Evolutionary conservation across 176 grass and related monocot species (phyloP).

Genomic region (Elymus sibiricus): DNA sequence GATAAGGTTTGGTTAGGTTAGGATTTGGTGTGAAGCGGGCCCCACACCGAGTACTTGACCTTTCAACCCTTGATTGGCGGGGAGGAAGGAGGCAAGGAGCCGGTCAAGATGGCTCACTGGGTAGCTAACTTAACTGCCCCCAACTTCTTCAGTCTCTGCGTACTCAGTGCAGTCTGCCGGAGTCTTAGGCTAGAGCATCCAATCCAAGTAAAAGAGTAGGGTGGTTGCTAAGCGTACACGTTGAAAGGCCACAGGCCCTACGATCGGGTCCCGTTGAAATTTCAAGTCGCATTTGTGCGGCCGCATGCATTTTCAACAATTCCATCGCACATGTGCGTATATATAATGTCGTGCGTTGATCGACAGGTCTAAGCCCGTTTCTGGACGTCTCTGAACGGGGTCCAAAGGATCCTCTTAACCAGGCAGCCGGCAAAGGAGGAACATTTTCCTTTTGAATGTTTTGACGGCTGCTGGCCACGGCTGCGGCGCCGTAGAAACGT

Average conservation of each 20-base stretch:
- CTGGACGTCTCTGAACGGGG: background rate
- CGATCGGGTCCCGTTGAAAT: slow-evolving; percentile 2
- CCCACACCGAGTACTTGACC: slow-evolving; percentile 7
- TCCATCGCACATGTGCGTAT: background rate
- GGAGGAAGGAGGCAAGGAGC: slow-evolving; percentile 5
- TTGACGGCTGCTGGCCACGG: too few species aligned
- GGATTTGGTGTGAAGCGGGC: slow-evolving; percentile 24
- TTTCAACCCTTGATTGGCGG: slow-evolving; percentile 31
- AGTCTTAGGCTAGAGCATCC: background rate
- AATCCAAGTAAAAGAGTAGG: background rate
- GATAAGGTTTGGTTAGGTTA: slow-evolving; percentile 29
- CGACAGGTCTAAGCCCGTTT: background rate
- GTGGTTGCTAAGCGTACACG: background rate
- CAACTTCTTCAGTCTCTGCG: background rate
- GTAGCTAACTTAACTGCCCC: background rate
- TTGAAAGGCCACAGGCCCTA: background rate
- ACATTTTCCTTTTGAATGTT: background rate
- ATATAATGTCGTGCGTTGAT: background rate
- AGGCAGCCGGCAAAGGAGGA: background rate
- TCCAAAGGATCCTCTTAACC: background rate
- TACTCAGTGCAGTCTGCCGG: background rate
- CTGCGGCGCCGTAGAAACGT: too few species aligned
- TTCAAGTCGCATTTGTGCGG: slow-evolving; percentile 20
- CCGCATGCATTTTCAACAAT: slow-evolving; percentile 1
- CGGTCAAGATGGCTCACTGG: slow-evolving; percentile 17